Percentiles rank a stretch among this genome's conserved stretches.
These are phyloP conservation scores for Botrytis tulipae DNA, from an alignment of 2,329 filamentous ascomycete genomes.

Conservation along the genomic window DNA sequence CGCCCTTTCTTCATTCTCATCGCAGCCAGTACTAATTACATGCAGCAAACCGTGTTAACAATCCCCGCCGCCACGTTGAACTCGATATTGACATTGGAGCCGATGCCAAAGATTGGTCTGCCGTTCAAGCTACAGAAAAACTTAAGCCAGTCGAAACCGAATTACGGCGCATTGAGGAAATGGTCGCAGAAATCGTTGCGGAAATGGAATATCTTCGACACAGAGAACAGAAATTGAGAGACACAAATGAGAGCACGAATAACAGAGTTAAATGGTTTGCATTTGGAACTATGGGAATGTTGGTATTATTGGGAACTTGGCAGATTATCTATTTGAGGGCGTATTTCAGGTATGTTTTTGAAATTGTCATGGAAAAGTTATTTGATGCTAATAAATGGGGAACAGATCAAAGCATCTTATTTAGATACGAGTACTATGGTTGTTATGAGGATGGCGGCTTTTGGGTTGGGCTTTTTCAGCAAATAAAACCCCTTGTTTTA, in stretches of 20 bases:
- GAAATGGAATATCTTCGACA: slow-evolving; percentile 95
- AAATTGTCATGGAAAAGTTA: slow-evolving; percentile 9
- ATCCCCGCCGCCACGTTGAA: slow-evolving; percentile 61
- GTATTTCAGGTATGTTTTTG: slow-evolving; percentile 74
- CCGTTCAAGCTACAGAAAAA: slow-evolving; percentile 94
- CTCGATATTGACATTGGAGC: slow-evolving; percentile 41
- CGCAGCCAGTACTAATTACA: slow-evolving; percentile 8
- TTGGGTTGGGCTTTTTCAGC: slow-evolving; percentile 22
- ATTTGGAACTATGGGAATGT: slow-evolving; percentile 85
- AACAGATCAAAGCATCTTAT: slow-evolving; percentile 67
- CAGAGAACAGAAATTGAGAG: slow-evolving; percentile 91
- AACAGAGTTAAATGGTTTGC: slow-evolving; percentile 99
- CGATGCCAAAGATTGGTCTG: slow-evolving; percentile 90
- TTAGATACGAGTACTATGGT: slow-evolving; percentile 40
- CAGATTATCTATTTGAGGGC: slow-evolving; percentile 96
- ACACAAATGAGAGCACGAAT: slow-evolving; percentile 99
- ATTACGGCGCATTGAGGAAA: slow-evolving; percentile 86
- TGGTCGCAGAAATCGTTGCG: slow-evolving; percentile 79
- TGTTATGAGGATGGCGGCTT: slow-evolving; percentile 19
- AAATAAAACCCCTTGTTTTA: slow-evolving; percentile 32
- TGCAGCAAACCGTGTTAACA: slow-evolving; percentile 12
- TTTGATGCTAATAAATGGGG: slow-evolving; percentile 24
- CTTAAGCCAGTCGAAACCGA: slow-evolving; percentile 96
- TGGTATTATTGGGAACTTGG: slow-evolving; percentile 88
- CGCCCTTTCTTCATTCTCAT: neutral